These are phyloP conservation scores for Bacterosira constricta DNA, from an alignment of 108 stramenopile species.

Conservation along the genomic window DNA sequence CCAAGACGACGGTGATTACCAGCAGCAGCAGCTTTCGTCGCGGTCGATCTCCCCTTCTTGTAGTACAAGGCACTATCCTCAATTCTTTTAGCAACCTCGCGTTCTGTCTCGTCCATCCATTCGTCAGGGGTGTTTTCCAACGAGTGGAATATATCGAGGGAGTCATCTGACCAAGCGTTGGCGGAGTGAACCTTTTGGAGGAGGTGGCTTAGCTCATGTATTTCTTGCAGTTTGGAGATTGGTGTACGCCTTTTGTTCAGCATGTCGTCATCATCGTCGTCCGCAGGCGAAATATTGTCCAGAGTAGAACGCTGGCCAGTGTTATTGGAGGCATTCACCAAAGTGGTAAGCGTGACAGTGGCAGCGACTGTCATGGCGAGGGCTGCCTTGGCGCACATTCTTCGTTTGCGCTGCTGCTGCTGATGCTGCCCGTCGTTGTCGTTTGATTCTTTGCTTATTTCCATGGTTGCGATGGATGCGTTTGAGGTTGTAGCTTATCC, in stretches of 20 bases:
- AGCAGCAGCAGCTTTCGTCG: not conserved
- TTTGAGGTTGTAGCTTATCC: no score
- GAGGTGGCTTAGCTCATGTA: not conserved
- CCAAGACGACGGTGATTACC: not conserved
- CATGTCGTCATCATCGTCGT: not conserved
- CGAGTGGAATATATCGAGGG: constrained; percentile 2
- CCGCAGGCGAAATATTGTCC: not conserved
- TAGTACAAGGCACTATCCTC: not conserved
- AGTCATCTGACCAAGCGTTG: not conserved
- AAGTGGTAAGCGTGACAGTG: not conserved
- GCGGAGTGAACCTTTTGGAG: not conserved
- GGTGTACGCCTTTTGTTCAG: not conserved
- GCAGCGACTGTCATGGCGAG: not conserved
- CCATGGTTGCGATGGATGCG: not conserved
- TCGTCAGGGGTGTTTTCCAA: not conserved
- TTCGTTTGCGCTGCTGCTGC: no score
- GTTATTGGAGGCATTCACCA: constrained; percentile 1
- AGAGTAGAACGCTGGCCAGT: not conserved
- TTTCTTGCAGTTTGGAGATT: not conserved
- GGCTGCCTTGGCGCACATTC: not conserved
- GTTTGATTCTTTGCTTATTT: not conserved
- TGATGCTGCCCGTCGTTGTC: no score
- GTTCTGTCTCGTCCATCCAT: not conserved
- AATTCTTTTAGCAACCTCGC: not conserved
- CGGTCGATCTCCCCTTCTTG: not conserved